Percentiles rank a stretch among this genome's conserved stretches.
Evolutionary conservation across 441 rosid genomes (phyloP).

Genomic region (Aleurites moluccanus): DNA sequence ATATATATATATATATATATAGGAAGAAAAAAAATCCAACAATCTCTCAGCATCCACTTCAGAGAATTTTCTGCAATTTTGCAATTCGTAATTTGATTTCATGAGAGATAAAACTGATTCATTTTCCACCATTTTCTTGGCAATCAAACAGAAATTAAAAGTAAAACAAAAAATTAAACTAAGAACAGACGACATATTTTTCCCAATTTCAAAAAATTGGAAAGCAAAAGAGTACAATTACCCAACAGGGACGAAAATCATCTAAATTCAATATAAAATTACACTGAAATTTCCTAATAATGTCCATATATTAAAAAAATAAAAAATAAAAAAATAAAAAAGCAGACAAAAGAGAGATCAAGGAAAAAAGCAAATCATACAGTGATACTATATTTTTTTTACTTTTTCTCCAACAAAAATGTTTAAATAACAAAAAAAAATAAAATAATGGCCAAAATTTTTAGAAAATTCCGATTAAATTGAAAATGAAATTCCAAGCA

Average conservation of each 20-base stretch:
- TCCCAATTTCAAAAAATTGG: neutral
- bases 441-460: too few relatives aligned
- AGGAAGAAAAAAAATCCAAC: too few relatives aligned
- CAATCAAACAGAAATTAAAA: neutral
- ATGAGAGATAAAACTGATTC: neutral
- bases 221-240: neutral
- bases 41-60: too few relatives aligned
- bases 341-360: neutral
- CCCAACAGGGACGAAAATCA: neutral
- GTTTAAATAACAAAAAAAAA: too few relatives aligned
- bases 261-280: neutral
- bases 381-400: too few relatives aligned
- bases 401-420: too few relatives aligned
- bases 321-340: neutral
- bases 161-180: neutral
- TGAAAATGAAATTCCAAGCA: neutral
- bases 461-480: neutral
- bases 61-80: neutral
- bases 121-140: constrained; percentile 4
- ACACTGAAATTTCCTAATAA: neutral
- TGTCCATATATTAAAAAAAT: neutral
- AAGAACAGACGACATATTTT: neutral
- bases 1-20: too few relatives aligned
- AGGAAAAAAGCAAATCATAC: neutral
- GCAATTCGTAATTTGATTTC: neutral